Conservation (phyloP, 331 rosid genomes). For the Spiraea crenata region DNA sequence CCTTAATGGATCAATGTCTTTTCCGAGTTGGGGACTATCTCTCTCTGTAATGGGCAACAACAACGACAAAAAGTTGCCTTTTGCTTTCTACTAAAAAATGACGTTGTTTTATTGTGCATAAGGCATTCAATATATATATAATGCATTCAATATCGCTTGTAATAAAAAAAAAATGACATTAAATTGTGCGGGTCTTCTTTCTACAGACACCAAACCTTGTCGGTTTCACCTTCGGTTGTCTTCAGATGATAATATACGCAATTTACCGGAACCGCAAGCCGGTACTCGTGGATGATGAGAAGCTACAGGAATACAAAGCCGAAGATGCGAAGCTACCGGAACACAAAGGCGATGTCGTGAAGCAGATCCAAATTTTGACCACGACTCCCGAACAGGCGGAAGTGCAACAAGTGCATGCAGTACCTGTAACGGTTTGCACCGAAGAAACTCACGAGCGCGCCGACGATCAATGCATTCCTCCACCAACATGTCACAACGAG, state of each 20-base stretch:
- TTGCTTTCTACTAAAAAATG: no score
- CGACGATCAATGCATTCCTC: constrained; percentile 5
- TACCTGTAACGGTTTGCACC: background rate
- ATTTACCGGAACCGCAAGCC: constrained; percentile 50
- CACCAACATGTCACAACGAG: constrained; percentile 15
- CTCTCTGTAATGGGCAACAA: no score
- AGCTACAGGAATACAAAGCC: constrained; percentile 52
- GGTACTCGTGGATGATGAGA: constrained; percentile 25
- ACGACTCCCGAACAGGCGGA: background rate
- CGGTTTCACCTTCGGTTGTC: constrained; percentile 68
- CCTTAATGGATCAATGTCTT: background rate
- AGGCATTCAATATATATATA: no score
- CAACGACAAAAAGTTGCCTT: no score
- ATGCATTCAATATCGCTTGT: no score
- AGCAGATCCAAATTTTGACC: constrained; percentile 2
- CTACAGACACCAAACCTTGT: constrained; percentile 80
- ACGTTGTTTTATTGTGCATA: no score
- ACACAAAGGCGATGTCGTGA: constrained; percentile 48
- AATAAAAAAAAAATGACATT: background rate
- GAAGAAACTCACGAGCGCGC: background rate
- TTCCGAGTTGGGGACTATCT: no score
- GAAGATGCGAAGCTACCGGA: constrained; percentile 52
- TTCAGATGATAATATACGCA: constrained; percentile 64
- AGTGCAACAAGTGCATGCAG: constrained; percentile 12
- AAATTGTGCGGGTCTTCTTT: background rate